phyloP scores from a whole-genome alignment of 352 stramenopile genomes.

The Phytophthora fragariae region DNA sequence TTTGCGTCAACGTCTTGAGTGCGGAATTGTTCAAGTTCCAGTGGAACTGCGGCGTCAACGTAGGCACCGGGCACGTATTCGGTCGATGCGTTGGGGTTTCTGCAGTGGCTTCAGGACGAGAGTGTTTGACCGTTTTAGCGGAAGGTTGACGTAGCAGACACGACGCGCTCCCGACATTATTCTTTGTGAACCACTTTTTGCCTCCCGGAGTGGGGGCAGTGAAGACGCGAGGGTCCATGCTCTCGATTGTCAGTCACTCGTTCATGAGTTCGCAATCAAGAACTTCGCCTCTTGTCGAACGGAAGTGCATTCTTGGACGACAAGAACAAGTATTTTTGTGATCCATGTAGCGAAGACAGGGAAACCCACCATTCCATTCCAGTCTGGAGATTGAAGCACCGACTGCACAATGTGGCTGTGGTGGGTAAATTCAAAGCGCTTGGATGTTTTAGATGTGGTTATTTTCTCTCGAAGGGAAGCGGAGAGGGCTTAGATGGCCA shows the following conservation, averaged over 20 bases:
- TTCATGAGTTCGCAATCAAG: neutral
- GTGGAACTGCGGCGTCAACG: conserved; percentile 46
- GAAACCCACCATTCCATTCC: neutral
- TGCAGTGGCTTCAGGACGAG: neutral
- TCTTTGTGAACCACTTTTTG: conserved; percentile 13
- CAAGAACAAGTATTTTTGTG: neutral
- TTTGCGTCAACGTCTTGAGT: conserved; percentile 30
- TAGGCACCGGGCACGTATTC: conserved; percentile 23
- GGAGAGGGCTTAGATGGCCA: conserved; percentile 15
- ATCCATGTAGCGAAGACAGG: neutral
- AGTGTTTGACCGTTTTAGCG: neutral
- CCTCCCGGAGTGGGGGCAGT: conserved; percentile 11
- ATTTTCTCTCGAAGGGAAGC: neutral
- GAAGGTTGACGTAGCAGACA: conserved; percentile 9
- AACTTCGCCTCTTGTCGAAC: neutral
- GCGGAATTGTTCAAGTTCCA: conserved; percentile 55
- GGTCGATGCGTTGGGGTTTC: conserved; percentile 5
- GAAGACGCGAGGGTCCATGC: conserved; percentile 9
- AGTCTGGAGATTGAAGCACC: neutral
- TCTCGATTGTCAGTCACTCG: neutral
- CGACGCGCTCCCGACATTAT: neutral
- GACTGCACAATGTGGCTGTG: neutral
- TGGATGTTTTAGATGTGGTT: neutral
- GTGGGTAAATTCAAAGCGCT: neutral
- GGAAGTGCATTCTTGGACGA: conserved; percentile 1